Base-by-base conservation (phyloP, 768 basidiomycete species). In the Agrocybe pediades region DNA sequence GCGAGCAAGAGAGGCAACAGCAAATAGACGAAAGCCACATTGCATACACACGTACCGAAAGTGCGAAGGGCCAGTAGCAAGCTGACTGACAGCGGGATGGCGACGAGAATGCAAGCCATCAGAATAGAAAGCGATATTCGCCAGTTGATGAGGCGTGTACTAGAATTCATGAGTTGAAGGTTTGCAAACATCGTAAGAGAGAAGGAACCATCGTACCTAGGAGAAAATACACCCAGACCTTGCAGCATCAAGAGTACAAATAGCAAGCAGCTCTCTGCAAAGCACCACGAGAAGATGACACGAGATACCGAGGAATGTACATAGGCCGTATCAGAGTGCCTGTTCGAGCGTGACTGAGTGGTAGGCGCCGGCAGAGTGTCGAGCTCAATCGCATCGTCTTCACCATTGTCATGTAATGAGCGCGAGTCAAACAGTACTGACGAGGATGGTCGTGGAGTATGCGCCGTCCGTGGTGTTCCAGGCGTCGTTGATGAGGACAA, bases 211-310 rank as follows among this genome's bases (percentile, higher is more conserved):
- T 75, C 85, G 53, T 44, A 90, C 88, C 69, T 66, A 9, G 84
- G 63, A 29, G 79, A 71, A 30, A 92, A 74, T 1, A 85, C 40
- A 36, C 77, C 72, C 43, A 83, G 48, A 2, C 79, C 87, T 69
- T 94, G 91, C n/a, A 82, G 77, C 68, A 92, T 80, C 5, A 93
- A 72, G 51, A 93, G 73, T 11, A 83, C 57, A 61, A 92, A 92
- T 54, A 93, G 71, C 61, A 82, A 80, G 56, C 85, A 86, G 47
- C 85, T 83, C 69, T 92, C 92, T 1, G 87, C 80, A 65, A 92
- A 90, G 60, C 85, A 86, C 26, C 83, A 68, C 0, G 88, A 80
- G 60, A 94, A 92, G 6, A 85, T 66, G 0, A 71, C 74, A 40
- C 85, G 72, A 0, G 90, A 77, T 0, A 90, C 62, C 3, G 67